Percentiles rank a stretch among this genome's conserved stretches.
Evolutionary conservation across 768 basidiomycete species (phyloP).

Genomic region (Royoungia palumana): DNA sequence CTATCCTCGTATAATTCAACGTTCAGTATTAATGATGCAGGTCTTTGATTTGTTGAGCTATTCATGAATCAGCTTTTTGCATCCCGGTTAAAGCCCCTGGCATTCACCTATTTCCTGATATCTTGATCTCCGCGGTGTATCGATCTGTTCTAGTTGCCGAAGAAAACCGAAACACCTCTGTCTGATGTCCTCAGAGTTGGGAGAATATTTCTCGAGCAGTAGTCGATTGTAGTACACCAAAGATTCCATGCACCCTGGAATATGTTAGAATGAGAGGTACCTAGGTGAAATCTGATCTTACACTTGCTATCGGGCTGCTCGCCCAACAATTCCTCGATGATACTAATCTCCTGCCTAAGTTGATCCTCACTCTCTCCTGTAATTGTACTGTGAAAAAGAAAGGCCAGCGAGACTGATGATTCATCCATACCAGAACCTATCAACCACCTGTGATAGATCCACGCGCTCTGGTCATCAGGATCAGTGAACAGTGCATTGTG

Average conservation of each 20-base stretch:
- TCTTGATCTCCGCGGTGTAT: conserved; percentile 60
- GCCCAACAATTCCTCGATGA: conserved; percentile 79
- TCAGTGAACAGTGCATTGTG: conserved; percentile 95
- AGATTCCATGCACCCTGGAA: conserved; percentile 90
- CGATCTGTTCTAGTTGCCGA: conserved; percentile 55
- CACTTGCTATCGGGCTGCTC: conserved; percentile 95
- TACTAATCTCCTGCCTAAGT: conserved; percentile 69
- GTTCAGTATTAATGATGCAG: no score
- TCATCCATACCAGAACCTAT: conserved; percentile 64
- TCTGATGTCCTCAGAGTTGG: conserved; percentile 36
- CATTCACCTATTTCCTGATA: conserved; percentile 65
- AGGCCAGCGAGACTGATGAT: background rate
- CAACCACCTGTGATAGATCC: conserved; percentile 99
- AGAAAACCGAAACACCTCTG: conserved; percentile 52
- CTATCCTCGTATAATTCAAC: no score
- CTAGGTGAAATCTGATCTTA: conserved; percentile 33
- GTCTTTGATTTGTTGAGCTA: no score
- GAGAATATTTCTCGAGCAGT: conserved; percentile 49
- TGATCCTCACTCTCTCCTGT: conserved; percentile 57
- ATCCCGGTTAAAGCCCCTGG: background rate
- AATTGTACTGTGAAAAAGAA: no score
- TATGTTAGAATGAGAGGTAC: background rate
- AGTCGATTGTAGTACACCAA: conserved; percentile 79
- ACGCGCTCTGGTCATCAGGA: conserved; percentile 93
- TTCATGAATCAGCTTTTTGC: no score